A percentile compares a stretch with the other conserved stretches of the same genome.
Conservation (phyloP, 2,329 filamentous ascomycete species). For the Fusarium coffeatum region DNA sequence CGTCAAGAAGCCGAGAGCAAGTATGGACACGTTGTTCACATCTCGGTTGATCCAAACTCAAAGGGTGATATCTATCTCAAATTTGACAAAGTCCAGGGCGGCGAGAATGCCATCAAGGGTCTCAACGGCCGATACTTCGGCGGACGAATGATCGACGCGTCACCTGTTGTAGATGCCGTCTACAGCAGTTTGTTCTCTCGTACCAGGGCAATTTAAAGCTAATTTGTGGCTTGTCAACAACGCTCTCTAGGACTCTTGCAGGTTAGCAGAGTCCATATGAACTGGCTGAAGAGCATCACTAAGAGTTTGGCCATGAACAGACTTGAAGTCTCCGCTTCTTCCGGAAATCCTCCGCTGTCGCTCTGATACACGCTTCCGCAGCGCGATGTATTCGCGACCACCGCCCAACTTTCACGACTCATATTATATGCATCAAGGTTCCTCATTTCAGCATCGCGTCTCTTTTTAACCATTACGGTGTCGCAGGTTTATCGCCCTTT, state of each 20-base stretch:
- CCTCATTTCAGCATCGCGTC: conserved; percentile 28
- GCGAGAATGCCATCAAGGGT: conserved; percentile 97
- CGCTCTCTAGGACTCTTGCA: conserved; percentile 62
- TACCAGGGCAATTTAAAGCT: conserved; percentile 81
- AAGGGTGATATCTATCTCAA: conserved; percentile 98
- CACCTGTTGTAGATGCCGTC: conserved; percentile 96
- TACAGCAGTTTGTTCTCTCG: conserved; percentile 97
- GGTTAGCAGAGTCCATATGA: conserved; percentile 51
- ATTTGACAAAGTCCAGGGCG: conserved; percentile 94
- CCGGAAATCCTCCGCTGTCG: conserved; percentile 21
- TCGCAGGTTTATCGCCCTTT: conserved; percentile 41
- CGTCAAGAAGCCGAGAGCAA: conserved; percentile 91
- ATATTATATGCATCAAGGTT: conserved; percentile 38
- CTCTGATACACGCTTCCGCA: conserved; percentile 3
- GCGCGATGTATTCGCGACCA: conserved; percentile 18
- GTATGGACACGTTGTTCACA: conserved; percentile 98
- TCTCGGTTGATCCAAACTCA: conserved; percentile 91
- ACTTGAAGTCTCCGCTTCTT: conserved; percentile 45
- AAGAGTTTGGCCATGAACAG: conserved; percentile 46
- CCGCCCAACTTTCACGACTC: conserved; percentile 24
- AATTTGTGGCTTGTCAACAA: conserved; percentile 61
- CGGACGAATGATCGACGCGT: conserved; percentile 90
- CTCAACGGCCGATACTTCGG: conserved; percentile 97
- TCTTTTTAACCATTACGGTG: conserved; percentile 46
- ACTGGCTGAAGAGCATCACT: conserved; percentile 44